A percentile compares a stretch with the other conserved stretches of the same genome.
phyloP scores from a whole-genome alignment of 345 rosid genomes.

The Rubroshorea leprosula region DNA sequence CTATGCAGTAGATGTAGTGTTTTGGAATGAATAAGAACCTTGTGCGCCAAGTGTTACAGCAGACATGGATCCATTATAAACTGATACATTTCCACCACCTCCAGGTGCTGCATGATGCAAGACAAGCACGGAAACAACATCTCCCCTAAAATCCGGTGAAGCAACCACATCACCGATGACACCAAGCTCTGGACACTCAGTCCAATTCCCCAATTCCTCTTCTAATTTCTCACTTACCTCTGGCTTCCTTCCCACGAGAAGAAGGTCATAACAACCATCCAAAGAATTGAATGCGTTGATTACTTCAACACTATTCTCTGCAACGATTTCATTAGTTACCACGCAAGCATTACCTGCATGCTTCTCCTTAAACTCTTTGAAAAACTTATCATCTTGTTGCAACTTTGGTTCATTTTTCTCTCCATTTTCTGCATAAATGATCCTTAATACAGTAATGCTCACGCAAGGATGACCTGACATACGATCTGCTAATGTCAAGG shows the following conservation, averaged over 20 bases:
- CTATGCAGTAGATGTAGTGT: neutral
- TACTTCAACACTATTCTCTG: conserved; percentile 8
- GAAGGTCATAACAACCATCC: conserved; percentile 17
- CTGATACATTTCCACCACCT: neutral
- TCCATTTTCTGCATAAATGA: neutral
- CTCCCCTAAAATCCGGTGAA: conserved; percentile 20
- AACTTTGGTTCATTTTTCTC: neutral
- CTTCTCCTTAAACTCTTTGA: conserved; percentile 16
- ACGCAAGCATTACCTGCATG: neutral
- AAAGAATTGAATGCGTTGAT: conserved; percentile 10
- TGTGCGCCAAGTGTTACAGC: neutral
- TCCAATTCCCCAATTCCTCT: conserved; percentile 25
- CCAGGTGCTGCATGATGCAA: conserved; percentile 17
- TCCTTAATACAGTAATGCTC: conserved; percentile 14
- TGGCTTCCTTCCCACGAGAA: conserved; percentile 23
- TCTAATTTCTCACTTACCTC: neutral
- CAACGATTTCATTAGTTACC: neutral
- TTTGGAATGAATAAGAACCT: neutral
- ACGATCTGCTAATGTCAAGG: conserved; percentile 22
- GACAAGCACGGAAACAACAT: conserved; percentile 24
- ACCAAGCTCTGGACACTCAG: conserved; percentile 31
- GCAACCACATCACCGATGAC: conserved; percentile 30
- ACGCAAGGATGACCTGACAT: conserved; percentile 19
- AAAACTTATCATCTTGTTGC: conserved; percentile 11
- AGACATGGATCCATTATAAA: neutral